These are phyloP conservation scores for Scheffersomyces insectosa DNA, from an alignment of 1,139 yeast genomes.

Conservation along the genomic window DNA sequence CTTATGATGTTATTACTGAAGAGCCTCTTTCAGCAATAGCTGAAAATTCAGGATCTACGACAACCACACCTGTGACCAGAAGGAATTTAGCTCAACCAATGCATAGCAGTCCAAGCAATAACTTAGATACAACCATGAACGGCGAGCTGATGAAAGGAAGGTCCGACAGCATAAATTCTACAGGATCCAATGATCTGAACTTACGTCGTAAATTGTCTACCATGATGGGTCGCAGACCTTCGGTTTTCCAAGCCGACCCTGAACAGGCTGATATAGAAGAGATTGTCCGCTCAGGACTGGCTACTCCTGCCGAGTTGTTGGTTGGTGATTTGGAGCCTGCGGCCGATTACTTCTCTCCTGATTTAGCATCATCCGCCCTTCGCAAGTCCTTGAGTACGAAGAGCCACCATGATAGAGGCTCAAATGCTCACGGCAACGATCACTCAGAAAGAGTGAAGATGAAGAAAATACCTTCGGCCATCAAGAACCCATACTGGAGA, in stretches of 20 bases:
- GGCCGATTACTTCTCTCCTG: constrained; percentile 15
- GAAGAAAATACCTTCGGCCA: constrained; percentile 54
- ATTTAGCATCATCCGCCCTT: constrained; percentile 10
- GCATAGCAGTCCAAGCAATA: constrained; percentile 1
- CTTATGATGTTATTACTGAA: constrained; percentile 2
- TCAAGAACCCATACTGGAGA: constrained; percentile 78
- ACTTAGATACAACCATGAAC: background rate
- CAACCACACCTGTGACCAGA: background rate
- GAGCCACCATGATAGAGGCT: background rate
- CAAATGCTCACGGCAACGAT: constrained; percentile 1
- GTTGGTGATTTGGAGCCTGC: constrained; percentile 31
- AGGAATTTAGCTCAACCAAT: background rate
- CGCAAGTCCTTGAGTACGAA: constrained; percentile 3
- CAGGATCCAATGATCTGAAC: constrained; percentile 13
- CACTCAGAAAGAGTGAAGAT: constrained; percentile 30
- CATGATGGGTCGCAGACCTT: constrained; percentile 48
- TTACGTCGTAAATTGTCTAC: constrained; percentile 40
- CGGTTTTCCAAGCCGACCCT: constrained; percentile 43
- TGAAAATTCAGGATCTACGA: constrained; percentile 1
- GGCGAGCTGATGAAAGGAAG: background rate
- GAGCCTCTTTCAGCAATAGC: background rate
- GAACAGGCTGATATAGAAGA: constrained; percentile 40
- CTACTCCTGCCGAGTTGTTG: constrained; percentile 46
- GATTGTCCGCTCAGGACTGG: constrained; percentile 39
- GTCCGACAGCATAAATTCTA: background rate